Conservation (phyloP, 2,329 filamentous ascomycete genomes). For the Ophiostoma triangulosporum region DNA sequence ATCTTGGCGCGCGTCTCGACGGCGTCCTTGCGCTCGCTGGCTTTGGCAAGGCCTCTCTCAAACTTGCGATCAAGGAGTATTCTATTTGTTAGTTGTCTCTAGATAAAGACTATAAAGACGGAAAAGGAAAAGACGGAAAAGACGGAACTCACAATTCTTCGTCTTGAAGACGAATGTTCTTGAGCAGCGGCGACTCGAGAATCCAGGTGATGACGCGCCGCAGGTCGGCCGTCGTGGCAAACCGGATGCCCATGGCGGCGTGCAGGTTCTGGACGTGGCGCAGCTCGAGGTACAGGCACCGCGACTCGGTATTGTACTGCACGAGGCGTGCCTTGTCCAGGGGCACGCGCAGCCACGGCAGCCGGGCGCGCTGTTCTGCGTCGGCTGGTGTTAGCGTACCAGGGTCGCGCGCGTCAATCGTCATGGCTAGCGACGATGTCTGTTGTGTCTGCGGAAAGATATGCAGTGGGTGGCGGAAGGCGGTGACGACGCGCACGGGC, state of each 20-base stretch:
- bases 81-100: neutral
- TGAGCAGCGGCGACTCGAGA: neutral
- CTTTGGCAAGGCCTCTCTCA: neutral
- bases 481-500: neutral
- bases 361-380: neutral
- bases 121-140: neutral
- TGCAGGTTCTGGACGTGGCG: neutral
- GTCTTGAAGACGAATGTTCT: neutral
- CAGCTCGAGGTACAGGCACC: neutral
- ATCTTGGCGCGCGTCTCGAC: neutral
- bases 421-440: neutral
- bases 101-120: neutral
- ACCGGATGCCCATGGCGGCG: neutral
- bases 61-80: neutral
- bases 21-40: neutral
- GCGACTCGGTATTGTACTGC: slow-evolving; percentile 12
- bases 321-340: slow-evolving; percentile 11
- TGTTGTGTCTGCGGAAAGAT: neutral
- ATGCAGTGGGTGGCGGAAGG: neutral
- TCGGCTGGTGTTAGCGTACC: neutral
- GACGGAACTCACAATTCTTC: neutral
- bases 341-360: neutral
- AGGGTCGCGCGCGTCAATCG: neutral
- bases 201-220: neutral
- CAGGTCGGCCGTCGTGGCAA: neutral